Evolutionary conservation across 768 basidiomycete species (phyloP), one percentile per base, ranked within the genome.

Genomic region (Rhodotorula babjevae): DNA sequence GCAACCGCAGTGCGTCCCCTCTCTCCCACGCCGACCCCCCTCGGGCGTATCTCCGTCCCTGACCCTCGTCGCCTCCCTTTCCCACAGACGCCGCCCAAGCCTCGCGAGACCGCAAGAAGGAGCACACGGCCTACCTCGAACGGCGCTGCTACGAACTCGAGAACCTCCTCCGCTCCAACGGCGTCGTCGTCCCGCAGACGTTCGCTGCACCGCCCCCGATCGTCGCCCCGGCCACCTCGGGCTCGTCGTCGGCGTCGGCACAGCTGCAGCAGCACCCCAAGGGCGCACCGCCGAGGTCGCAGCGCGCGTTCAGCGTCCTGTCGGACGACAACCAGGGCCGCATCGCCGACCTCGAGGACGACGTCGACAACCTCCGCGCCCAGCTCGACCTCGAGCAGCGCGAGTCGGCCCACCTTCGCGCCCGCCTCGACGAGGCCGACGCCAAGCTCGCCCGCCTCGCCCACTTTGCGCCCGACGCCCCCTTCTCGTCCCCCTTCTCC

Each of bases 41-140:
- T 21, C 36, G 36, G 36, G 36, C 44, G 44, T 46, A 46, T 46
- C 44, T 46, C 44, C 44, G 49, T 36, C 36, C 36, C 52, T 14
- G 21, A 33, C 21, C 11, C 40, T 11, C 58, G 25, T 23, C 25
- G 9, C 33, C 14, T 49, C 61, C 21, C 33, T 23, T 10, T n/a
- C 23, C 16, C 23, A 11, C 50, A 75, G 74, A 69, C 44, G 74
- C 74, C 52, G 74, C 74, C 33, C 75, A 76, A 46, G 75, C 74
- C 15, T 72, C 70, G 19, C 63, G 74, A 12, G 74, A 75, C 60
- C 67, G 73, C 53, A 75, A 75, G 56, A 75, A 75, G 67, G 69
- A 75, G 49, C 71, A 76, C 68, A 67, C 68, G 3, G 18, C 40
- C 0, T 61, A 23, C 46, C 62, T 76, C 47, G 75, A 76, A 33